Conservation (phyloP, 306 rosid species). For the Sphenostylis stenocarpa region DNA sequence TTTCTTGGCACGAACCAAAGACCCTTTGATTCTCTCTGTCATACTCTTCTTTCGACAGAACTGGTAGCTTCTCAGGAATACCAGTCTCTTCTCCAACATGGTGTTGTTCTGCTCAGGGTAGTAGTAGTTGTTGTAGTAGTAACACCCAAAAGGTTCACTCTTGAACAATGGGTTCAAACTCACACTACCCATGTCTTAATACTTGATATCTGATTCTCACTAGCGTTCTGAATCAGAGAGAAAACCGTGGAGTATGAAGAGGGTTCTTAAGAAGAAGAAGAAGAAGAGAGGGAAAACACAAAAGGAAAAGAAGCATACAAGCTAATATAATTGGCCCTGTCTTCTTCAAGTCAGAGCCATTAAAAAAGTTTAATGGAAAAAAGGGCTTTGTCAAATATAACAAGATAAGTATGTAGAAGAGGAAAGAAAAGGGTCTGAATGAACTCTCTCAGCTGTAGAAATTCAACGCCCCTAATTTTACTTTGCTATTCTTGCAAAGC, state of each 20-base stretch:
- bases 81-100: conserved; percentile 76
- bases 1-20: conserved; percentile 56
- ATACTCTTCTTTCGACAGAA: conserved; percentile 68
- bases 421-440: background rate
- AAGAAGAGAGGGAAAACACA: background rate
- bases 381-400: background rate
- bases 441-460: background rate
- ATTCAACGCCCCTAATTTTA: conserved; percentile 38
- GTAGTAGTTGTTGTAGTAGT: conserved; percentile 33
- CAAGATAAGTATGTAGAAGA: background rate
- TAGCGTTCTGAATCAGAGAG: conserved; percentile 31
- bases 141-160: conserved; percentile 48
- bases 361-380: background rate
- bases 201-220: background rate
- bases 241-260: background rate
- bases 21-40: conserved; percentile 62
- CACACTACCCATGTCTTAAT: conserved; percentile 25
- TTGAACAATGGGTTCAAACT: conserved; percentile 45
- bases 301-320: background rate
- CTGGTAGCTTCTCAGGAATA: conserved; percentile 85
- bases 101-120: conserved; percentile 41
- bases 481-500: conserved; percentile 33
- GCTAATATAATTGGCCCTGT: background rate
- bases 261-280: background rate
- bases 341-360: background rate